These are phyloP conservation scores for Phytopythium chamaehyphon DNA, from an alignment of 352 stramenopile genomes.

Conservation along the genomic window DNA sequence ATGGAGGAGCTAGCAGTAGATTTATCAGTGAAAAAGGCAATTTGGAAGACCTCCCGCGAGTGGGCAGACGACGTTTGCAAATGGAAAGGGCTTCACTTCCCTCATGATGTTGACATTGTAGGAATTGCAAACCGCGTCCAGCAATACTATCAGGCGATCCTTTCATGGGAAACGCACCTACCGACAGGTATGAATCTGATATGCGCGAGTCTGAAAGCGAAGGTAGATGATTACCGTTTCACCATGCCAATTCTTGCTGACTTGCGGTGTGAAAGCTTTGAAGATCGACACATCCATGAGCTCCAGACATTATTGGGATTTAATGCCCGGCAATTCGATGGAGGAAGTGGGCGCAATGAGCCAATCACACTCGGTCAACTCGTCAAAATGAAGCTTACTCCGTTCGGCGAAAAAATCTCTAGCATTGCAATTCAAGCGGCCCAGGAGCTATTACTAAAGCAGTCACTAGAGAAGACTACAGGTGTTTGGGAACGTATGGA, in stretches of 20 bases:
- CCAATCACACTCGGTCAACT: slow-evolving; percentile 76
- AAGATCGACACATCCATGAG: slow-evolving; percentile 57
- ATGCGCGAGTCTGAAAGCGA: slow-evolving; percentile 60
- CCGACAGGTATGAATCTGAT: slow-evolving; percentile 38
- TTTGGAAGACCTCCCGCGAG: slow-evolving; percentile 74
- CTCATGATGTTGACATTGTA: slow-evolving; percentile 57
- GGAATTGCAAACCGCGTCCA: slow-evolving; percentile 66
- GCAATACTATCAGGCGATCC: slow-evolving; percentile 45
- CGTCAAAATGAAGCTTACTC: slow-evolving; percentile 73
- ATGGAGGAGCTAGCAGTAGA: slow-evolving; percentile 68
- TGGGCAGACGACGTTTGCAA: slow-evolving; percentile 46
- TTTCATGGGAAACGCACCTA: slow-evolving; percentile 48
- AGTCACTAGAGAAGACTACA: slow-evolving; percentile 88
- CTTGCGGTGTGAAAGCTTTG: slow-evolving; percentile 51
- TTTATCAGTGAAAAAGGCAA: slow-evolving; percentile 68
- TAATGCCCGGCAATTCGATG: slow-evolving; percentile 39
- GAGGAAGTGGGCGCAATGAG: not conserved
- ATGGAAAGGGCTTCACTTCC: slow-evolving; percentile 58
- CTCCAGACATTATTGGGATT: slow-evolving; percentile 74
- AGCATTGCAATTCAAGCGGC: slow-evolving; percentile 81
- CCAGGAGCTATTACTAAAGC: slow-evolving; percentile 85
- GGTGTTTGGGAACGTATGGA: slow-evolving; percentile 76
- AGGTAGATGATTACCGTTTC: slow-evolving; percentile 76
- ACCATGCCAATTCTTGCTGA: slow-evolving; percentile 77
- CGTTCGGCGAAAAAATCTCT: slow-evolving; percentile 74